A percentile compares a stretch with the other conserved stretches of the same genome.
Conservation (phyloP, 2,329 filamentous ascomycete genomes). For the Colletotrichum melonis region DNA sequence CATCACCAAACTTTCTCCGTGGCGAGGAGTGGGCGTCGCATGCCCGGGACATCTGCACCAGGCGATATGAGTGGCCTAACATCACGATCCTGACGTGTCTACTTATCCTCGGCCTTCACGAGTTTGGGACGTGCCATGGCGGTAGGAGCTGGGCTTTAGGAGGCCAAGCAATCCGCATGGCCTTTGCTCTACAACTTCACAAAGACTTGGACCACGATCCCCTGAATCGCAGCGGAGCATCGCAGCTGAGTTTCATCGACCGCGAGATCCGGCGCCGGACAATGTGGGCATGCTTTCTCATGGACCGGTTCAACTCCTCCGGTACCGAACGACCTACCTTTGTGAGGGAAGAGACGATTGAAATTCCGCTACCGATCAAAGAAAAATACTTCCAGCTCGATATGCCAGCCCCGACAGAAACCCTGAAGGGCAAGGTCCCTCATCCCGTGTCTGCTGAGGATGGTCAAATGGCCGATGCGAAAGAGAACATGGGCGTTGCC, state of each 20-base stretch:
- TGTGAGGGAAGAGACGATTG: slow-evolving; percentile 87
- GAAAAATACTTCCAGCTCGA: slow-evolving; percentile 92
- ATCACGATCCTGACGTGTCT: slow-evolving; percentile 95
- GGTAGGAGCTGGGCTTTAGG: slow-evolving; percentile 96
- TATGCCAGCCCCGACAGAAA: slow-evolving; percentile 88
- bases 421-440: slow-evolving; percentile 77
- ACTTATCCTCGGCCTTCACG: slow-evolving; percentile 88
- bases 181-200: slow-evolving; percentile 93
- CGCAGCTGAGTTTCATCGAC: slow-evolving; percentile 87
- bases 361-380: slow-evolving; percentile 90
- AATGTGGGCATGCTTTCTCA: slow-evolving; percentile 98
- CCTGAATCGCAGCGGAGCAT: slow-evolving; percentile 68
- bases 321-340: slow-evolving; percentile 93
- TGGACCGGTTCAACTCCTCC: slow-evolving; percentile 98
- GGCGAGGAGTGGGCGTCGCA: slow-evolving; percentile 92
- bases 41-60: slow-evolving; percentile 88
- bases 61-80: slow-evolving; percentile 92
- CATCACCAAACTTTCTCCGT: slow-evolving; percentile 80
- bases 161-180: slow-evolving; percentile 96
- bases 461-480: slow-evolving; percentile 73
- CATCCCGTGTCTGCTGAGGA: slow-evolving; percentile 71
- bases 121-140: slow-evolving; percentile 97
- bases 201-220: slow-evolving; percentile 89
- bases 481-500: slow-evolving; percentile 92
- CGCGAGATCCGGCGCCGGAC: slow-evolving; percentile 91